Conservation (phyloP, 129 eudicot genomes). For the Pseudognaphalium luteoalbum region DNA sequence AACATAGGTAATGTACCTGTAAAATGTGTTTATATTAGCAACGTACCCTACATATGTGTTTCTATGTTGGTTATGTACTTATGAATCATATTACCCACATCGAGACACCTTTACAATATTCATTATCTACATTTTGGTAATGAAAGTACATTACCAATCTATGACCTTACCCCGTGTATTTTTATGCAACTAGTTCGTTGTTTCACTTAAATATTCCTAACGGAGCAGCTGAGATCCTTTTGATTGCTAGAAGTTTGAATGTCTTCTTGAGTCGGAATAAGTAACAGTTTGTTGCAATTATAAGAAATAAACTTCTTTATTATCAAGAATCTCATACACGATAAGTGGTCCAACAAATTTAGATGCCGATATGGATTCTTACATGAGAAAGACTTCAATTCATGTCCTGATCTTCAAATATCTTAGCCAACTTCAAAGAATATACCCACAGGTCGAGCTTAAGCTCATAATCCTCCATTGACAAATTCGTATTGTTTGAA, state of each 20-base stretch:
- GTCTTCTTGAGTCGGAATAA: slow-evolving; percentile 11
- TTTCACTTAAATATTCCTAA: not conserved
- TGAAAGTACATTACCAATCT: no score
- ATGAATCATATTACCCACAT: no score
- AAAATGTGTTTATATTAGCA: no score
- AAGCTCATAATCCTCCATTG: not conserved
- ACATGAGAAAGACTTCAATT: slow-evolving; percentile 1
- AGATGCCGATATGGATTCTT: slow-evolving; percentile 16
- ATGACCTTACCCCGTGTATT: no score
- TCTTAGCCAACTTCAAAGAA: not conserved
- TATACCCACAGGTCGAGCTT: not conserved
- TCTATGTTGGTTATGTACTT: no score
- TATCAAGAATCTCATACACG: slow-evolving; percentile 23
- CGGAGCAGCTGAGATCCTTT: not conserved
- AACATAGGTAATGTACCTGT: no score
- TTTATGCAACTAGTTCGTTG: not conserved
- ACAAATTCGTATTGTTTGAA: not conserved
- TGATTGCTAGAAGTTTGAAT: not conserved
- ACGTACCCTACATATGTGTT: no score
- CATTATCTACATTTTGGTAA: no score
- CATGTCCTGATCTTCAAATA: not conserved
- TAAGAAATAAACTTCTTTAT: not conserved
- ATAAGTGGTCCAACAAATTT: slow-evolving; percentile 20
- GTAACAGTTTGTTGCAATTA: not conserved
- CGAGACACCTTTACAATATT: no score